Percentiles rank a stretch among this genome's conserved stretches.
Conservation (phyloP, 805 yeast species). For the Candida succiphila region DNA sequence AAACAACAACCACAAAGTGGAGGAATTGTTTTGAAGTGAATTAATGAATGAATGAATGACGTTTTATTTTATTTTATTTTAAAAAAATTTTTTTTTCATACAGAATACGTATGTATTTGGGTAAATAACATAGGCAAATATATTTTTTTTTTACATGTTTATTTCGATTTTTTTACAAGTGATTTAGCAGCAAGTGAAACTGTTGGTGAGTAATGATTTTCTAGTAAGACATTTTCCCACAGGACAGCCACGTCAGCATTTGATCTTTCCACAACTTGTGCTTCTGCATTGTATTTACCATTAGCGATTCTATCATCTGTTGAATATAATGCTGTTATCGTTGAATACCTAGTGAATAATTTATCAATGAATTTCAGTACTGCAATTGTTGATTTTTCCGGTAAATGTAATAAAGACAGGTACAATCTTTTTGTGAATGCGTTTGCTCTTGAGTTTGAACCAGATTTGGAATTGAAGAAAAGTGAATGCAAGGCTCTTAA, state of each 20-base stretch:
- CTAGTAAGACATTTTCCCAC: slow-evolving; percentile 79
- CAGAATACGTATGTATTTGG: no score
- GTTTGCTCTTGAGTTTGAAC: slow-evolving; percentile 54
- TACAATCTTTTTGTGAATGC: slow-evolving; percentile 81
- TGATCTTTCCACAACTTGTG: slow-evolving; percentile 58
- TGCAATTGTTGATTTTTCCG: slow-evolving; percentile 82
- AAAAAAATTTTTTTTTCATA: no score
- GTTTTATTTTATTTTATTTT: no score
- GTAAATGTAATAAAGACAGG: slow-evolving; percentile 57
- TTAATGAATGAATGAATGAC: no score
- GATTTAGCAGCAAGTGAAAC: slow-evolving; percentile 58
- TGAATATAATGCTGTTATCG: slow-evolving; percentile 64
- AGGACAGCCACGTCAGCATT: slow-evolving; percentile 84
- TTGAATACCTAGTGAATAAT: slow-evolving; percentile 60
- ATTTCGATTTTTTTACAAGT: slow-evolving; percentile 26
- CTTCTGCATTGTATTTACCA: slow-evolving; percentile 62
- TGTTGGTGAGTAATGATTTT: slow-evolving; percentile 74
- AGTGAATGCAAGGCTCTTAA: slow-evolving; percentile 70
- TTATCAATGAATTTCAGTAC: slow-evolving; percentile 70
- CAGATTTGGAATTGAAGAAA: slow-evolving; percentile 67
- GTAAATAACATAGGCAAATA: no score
- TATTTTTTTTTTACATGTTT: no score
- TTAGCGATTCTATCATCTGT: slow-evolving; percentile 85
- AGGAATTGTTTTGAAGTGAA: no score
- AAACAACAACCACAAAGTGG: no score